Base-by-base conservation (phyloP, 208 protist species). In the Giardia duodenalis region DNA sequence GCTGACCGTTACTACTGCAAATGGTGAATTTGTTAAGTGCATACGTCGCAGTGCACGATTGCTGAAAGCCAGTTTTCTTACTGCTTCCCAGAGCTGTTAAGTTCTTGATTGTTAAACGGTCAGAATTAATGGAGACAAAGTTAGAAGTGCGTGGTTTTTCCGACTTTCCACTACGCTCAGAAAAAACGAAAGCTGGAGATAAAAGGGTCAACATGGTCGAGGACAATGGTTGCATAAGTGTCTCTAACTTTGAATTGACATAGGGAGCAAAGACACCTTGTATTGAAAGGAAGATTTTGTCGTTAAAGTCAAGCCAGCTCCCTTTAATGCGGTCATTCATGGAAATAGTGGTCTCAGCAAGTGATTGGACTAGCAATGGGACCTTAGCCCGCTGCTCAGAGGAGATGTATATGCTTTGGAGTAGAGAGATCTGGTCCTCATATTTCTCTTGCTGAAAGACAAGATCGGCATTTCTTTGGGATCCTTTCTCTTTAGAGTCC, bases 1-100 rank as follows among this genome's bases (percentile, higher is more conserved):
- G 43, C 1, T 45, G 1, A 4, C 45, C 45, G 47, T 91, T 91
- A 2, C n/a, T 2, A 1, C 44, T 45, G 1, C 42, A 2, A 2
- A 91, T 48, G 1, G 47, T 91, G 88, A 91, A 91, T n/a, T 91
- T 91, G 1, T 22, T 47, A 1, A 91, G 44, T n/a, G 88, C 45
- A 45, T 47, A 91, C 19, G 88, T 47, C 2, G 88, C 47, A 4
- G 2, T 91, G 10, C 42, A 45, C 2, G 88, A 91, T 47, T 91
- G 57, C 30, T 76, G 57, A 30, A 76, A 30, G 10, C 57, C 57
- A 76, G 30, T 30, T 30, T 30, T 10, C 19, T 76, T 76, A 10
- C 10, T 39, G 19, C 19, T 76, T 30, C 57, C 57, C 10, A 76
- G 57, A 10, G 30, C 30, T 76, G 57, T 76, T 76, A 76, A 30